phyloP scores from a whole-genome alignment of 768 basidiomycete species.

The Epithele typhae region DNA sequence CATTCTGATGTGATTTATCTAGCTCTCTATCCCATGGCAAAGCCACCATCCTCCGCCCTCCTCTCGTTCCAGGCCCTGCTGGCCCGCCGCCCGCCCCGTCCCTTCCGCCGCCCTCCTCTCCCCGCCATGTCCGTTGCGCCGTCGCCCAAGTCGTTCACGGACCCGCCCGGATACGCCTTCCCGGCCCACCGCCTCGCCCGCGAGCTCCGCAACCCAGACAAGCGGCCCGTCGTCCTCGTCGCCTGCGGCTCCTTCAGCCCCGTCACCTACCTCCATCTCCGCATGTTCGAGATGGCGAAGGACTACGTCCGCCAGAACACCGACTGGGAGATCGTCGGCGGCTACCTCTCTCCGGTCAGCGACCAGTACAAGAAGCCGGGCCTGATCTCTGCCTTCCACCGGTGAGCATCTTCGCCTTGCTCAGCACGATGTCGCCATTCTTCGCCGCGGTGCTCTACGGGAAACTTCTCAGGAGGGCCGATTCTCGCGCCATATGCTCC shows the following conservation, averaged over 20 bases:
- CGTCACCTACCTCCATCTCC: slow-evolving; percentile 94
- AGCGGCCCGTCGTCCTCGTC: slow-evolving; percentile 89
- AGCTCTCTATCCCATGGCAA: too few species aligned
- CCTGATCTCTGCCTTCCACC: slow-evolving; percentile 78
- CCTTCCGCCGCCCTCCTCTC: too few species aligned
- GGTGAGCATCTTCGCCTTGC: slow-evolving; percentile 50
- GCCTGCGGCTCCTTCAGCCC: slow-evolving; percentile 98
- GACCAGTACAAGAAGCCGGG: slow-evolving; percentile 98
- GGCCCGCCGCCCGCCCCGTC: too few species aligned
- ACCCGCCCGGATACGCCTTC: slow-evolving; percentile 65
- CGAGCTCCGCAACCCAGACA: slow-evolving; percentile 54
- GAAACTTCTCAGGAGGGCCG: not conserved
- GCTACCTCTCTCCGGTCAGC: slow-evolving; percentile 94
- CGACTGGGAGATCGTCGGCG: slow-evolving; percentile 89
- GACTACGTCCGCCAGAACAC: slow-evolving; percentile 93
- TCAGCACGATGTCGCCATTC: not conserved
- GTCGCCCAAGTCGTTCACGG: slow-evolving; percentile 41
- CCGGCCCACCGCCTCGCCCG: slow-evolving; percentile 59
- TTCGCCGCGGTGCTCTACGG: too few species aligned
- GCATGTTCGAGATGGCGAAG: slow-evolving; percentile 99
- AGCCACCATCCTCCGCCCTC: too few species aligned
- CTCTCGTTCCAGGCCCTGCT: too few species aligned
- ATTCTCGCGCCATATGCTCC: not conserved
- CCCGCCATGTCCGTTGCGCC: too few species aligned
- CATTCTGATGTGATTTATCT: too few species aligned